Conservation (phyloP, 495 filamentous ascomycete genomes). For the Daldinia loculata region DNA sequence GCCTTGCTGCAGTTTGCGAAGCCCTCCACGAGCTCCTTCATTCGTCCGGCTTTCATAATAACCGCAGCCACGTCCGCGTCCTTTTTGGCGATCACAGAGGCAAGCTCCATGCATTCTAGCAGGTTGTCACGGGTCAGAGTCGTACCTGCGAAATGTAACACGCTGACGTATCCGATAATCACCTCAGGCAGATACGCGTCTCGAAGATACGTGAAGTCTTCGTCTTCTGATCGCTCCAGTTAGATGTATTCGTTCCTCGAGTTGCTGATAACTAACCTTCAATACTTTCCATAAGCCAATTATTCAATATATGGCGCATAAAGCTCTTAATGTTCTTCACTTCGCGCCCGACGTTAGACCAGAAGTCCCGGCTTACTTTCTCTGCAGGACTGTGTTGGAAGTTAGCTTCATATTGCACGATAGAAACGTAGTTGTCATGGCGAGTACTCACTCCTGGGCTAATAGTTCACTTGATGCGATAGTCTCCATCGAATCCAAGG, state of each 20-base stretch:
- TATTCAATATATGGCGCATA: conserved; percentile 56
- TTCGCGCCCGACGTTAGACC: conserved; percentile 50
- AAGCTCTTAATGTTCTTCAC: conserved; percentile 53
- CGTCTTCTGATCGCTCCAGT: conserved; percentile 47
- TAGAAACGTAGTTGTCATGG: not conserved
- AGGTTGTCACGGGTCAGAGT: conserved; percentile 69
- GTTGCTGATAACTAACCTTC: conserved; percentile 44
- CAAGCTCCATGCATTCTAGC: conserved; percentile 80
- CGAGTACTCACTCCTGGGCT: conserved; percentile 51
- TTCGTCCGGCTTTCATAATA: conserved; percentile 70
- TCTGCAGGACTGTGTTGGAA: conserved; percentile 35
- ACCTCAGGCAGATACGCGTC: conserved; percentile 81
- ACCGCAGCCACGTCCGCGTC: conserved; percentile 70
- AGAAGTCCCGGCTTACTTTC: conserved; percentile 53
- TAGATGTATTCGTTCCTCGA: conserved; percentile 7
- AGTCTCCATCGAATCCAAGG: conserved; percentile 71
- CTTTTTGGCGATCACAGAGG: conserved; percentile 70
- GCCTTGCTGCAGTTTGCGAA: conserved; percentile 78
- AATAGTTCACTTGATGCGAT: conserved; percentile 56
- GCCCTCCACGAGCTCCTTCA: conserved; percentile 79
- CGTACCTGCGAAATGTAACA: conserved; percentile 73
- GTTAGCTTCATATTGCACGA: conserved; percentile 18
- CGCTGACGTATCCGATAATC: conserved; percentile 79
- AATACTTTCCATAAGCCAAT: conserved; percentile 52
- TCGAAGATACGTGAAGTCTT: conserved; percentile 65